A percentile compares a stretch with the other conserved stretches of the same genome.
Evolutionary conservation across 192 early-diverging fungal species (phyloP).

Genomic region (Coemansia sp.): DNA sequence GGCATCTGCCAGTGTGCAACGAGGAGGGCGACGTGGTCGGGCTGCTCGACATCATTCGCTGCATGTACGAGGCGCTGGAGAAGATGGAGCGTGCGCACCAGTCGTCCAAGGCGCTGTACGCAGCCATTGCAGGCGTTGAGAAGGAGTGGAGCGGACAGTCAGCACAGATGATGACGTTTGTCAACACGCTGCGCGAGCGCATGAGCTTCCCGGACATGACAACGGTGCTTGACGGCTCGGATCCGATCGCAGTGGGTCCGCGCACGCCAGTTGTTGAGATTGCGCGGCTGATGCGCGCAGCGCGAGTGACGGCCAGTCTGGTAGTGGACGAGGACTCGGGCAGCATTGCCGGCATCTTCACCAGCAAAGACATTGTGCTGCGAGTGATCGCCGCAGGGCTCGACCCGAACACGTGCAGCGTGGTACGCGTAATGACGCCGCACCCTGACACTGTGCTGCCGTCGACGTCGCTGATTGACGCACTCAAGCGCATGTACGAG

Average conservation of each 20-base stretch:
- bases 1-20: slow-evolving; percentile 83
- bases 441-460: slow-evolving; percentile 78
- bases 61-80: slow-evolving; percentile 81
- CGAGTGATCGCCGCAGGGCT: slow-evolving; percentile 86
- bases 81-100: slow-evolving; percentile 84
- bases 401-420: slow-evolving; percentile 85
- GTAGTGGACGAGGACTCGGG: slow-evolving; percentile 66
- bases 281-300: slow-evolving; percentile 71
- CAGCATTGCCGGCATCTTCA: slow-evolving; percentile 87
- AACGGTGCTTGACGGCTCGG: slow-evolving; percentile 71
- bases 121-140: slow-evolving; percentile 79
- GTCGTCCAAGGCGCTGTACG: slow-evolving; percentile 77
- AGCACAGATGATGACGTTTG: slow-evolving; percentile 68
- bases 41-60: slow-evolving; percentile 81
- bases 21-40: slow-evolving; percentile 85
- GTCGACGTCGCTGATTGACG: slow-evolving; percentile 75
- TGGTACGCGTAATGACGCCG: slow-evolving; percentile 97
- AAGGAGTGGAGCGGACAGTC: slow-evolving; percentile 75
- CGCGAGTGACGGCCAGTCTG: slow-evolving; percentile 72
- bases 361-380: slow-evolving; percentile 85
- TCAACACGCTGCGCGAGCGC: slow-evolving; percentile 72
- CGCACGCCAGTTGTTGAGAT: slow-evolving; percentile 70
- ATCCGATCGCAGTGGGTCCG: slow-evolving; percentile 63
- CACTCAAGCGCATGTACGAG: slow-evolving; percentile 84
- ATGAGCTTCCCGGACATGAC: slow-evolving; percentile 91